Evolutionary conservation across 2,329 filamentous ascomycete genomes (phyloP), one percentile per base, ranked within the genome.

Genomic region (Alternaria infectoria): DNA sequence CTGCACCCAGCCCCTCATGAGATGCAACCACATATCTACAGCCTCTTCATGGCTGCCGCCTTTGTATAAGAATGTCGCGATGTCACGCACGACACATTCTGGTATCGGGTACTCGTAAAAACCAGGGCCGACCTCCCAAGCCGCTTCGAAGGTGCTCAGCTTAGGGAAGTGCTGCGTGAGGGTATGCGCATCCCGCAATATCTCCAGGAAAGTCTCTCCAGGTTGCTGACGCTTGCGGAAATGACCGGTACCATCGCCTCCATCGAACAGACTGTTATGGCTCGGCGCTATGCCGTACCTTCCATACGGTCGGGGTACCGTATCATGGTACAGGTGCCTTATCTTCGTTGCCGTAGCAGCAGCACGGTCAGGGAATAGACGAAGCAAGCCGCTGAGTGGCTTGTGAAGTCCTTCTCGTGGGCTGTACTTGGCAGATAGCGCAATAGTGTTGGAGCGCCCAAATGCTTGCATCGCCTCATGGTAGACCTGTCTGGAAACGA

Each of bases 401-500:
- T 55, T 58, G 17, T 9, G n/a, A n/a, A 45, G 13, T 21, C 25
- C 50, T 40, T 59, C 21, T 30, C 49, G 40, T 6, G 26, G 4
- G 6, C 26, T 52, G 26, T 50, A 56, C 4, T 15, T 12, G 5
- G 25, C 9, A 11, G 51, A 19, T 21, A 74, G 25, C 7, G 44
- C 13, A 49, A 74, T 28, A 1, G 54, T 46, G n/a, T 68, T 74
- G 57, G 51, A 44, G 11, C 61, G 57, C 15, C 57, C 67, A 26
- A 74, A 72, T 0, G 68, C 61, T 21, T 65, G 32, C 1, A 69
- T 45, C 2, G 71, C 69, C 63, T 75, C 71, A 4, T 52, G 15
- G 51, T 75, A 68, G 3, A 74, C 63, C 61, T 69, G 69, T 8
- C 51, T 61, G 17, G 57, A 68, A 32, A 61, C 62, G 7, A 72